Conservation (phyloP, 192 early-diverging fungal species). For the Coemansia sp. region DNA sequence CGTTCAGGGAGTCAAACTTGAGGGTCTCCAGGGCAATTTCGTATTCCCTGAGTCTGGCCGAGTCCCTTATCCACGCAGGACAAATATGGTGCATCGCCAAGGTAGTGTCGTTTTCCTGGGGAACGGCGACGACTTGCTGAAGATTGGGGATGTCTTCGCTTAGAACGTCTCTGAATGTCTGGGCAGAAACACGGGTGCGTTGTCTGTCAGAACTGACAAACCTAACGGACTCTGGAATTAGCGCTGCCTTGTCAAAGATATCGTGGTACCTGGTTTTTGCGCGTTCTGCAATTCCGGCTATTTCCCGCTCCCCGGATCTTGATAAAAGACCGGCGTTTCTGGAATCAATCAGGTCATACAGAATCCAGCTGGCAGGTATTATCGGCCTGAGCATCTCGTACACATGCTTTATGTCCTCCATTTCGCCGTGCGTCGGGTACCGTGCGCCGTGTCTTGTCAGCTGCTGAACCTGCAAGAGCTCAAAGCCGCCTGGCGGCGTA, state of each 20-base stretch:
- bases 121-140: slow-evolving; percentile 25
- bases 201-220: slow-evolving; percentile 43
- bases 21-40: slow-evolving; percentile 10
- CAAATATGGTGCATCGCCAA: slow-evolving; percentile 37
- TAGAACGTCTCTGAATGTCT: slow-evolving; percentile 18
- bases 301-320: slow-evolving; percentile 15
- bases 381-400: slow-evolving; percentile 8
- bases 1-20: slow-evolving; percentile 31
- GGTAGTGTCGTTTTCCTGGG: slow-evolving; percentile 23
- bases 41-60: not conserved
- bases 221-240: not conserved
- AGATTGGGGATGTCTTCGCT: slow-evolving; percentile 13
- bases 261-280: slow-evolving; percentile 10
- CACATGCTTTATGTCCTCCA: slow-evolving; percentile 14
- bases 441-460: slow-evolving; percentile 41
- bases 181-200: slow-evolving; percentile 30
- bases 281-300: slow-evolving; percentile 17
- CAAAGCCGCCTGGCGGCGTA: not conserved
- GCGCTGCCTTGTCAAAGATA: not conserved
- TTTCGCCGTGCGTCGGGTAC: slow-evolving; percentile 20
- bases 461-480: slow-evolving; percentile 40
- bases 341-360: slow-evolving; percentile 13
- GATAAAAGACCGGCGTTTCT: slow-evolving; percentile 16
- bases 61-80: slow-evolving; percentile 21
- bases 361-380: slow-evolving; percentile 32